These are phyloP conservation scores for Sisymbrium altissimum DNA, from an alignment of 345 rosid genomes.

Conservation along the genomic window DNA sequence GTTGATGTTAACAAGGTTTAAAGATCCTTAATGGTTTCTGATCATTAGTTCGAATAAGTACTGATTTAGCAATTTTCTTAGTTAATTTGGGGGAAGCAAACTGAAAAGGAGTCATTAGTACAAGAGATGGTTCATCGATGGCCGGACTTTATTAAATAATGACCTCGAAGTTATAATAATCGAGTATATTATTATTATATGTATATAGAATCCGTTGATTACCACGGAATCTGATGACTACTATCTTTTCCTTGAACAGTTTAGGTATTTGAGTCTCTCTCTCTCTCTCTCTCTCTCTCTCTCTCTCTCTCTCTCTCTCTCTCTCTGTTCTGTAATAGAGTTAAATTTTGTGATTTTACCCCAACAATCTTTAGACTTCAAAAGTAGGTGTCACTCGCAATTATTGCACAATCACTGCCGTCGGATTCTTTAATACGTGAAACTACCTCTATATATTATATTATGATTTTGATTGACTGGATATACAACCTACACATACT, in stretches of 20 bases:
- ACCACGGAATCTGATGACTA: slow-evolving; percentile 28
- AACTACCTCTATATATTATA: background rate
- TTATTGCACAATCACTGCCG: slow-evolving; percentile 28
- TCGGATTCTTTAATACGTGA: slow-evolving; percentile 20
- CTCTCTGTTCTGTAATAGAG: background rate
- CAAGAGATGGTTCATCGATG: slow-evolving; percentile 6
- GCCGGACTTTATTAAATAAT: slow-evolving; percentile 2
- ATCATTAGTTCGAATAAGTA: background rate
- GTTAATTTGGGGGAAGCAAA: slow-evolving; percentile 3
- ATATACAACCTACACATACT: background rate
- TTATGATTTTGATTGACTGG: background rate
- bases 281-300: background rate
- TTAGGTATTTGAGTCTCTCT: background rate
- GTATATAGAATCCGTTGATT: slow-evolving; percentile 13
- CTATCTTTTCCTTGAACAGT: background rate
- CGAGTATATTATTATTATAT: background rate
- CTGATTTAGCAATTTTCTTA: background rate
- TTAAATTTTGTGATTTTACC: background rate
- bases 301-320: background rate
- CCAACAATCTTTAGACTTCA: slow-evolving; percentile 7
- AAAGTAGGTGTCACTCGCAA: slow-evolving; percentile 20
- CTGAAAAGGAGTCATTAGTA: background rate
- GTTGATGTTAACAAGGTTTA: background rate
- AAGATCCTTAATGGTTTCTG: background rate
- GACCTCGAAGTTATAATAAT: slow-evolving; percentile 40